Evolutionary conservation across 371 early-diverging fungal species (phyloP), one percentile per base, ranked within the genome.

Genomic region (Dichotomocladium elegans): DNA sequence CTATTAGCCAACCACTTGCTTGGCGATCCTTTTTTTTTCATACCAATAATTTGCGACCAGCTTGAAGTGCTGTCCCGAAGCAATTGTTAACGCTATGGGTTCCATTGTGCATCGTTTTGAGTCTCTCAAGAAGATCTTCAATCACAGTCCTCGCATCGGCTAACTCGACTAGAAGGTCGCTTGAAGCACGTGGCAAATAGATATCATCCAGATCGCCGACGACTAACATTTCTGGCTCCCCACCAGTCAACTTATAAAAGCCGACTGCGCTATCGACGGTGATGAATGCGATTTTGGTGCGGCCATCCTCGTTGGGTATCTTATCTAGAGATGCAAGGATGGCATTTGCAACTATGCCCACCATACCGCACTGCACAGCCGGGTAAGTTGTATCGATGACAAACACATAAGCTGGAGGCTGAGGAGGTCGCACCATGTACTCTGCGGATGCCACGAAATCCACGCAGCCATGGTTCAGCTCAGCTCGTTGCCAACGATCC

Each of bases 371-470:
- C 55, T 87, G 83, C 12, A 91, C 77, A 3, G 92, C 79, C 21
- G 78, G 71, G 47, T 74, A 81, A 1, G 87, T 83, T 5, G 88
- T 88, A 63, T 93, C 94, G 43, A 93, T 85, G 21, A 93, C 68
- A 66, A 93, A 92, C n/a, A 91, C 74, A 33, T 84, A 80, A 4
- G 89, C 89, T 14, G 90, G 88, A 9, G 94, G 92, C 65, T 90
- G 91, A 15, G 94, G 94, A 30, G 94, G 91, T 4, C 81, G 68
- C 9, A 86, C 80, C 63, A 70, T 74, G 30, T 74, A 74, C 31
- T 74, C 74, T 17, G 71, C 68, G 5, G 93, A 87, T 9, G 93
- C 93, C 41, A 91, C 60, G 57, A 84, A 91, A 62, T 93, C 94
- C 2, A 89, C 83, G 25, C 86, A 86, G 4, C 82, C 66, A 62